phyloP scores from a whole-genome alignment of 345 rosid species.

The Limnanthes douglasii region DNA sequence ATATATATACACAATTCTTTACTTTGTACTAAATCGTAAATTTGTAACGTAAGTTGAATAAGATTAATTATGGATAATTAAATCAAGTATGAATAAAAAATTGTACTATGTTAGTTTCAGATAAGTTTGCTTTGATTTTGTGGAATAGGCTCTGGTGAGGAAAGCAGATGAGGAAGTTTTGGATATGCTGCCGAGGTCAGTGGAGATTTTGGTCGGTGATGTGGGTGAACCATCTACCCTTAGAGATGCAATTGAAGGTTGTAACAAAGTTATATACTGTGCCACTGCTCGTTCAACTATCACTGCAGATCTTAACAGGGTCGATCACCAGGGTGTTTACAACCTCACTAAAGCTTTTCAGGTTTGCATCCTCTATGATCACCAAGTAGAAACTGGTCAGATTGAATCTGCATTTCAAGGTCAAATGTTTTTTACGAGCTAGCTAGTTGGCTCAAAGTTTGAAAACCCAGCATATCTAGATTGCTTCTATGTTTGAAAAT shows the following conservation, averaged over 20 bases:
- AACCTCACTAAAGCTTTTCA: slow-evolving; percentile 84
- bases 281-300: slow-evolving; percentile 91
- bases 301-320: slow-evolving; percentile 77
- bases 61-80: no score
- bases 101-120: no score
- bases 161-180: slow-evolving; percentile 50
- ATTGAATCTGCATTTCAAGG: no score
- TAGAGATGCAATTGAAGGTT: slow-evolving; percentile 58
- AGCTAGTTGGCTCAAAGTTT: no score
- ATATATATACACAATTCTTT: no score
- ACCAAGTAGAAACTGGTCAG: no score
- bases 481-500: not conserved
- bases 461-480: not conserved
- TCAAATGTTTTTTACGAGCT: no score
- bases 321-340: slow-evolving; percentile 85
- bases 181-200: slow-evolving; percentile 80
- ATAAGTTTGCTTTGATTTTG: slow-evolving; percentile 2
- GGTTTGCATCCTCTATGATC: slow-evolving; percentile 15
- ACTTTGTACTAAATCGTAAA: no score
- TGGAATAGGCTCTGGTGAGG: slow-evolving; percentile 62
- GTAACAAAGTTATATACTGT: slow-evolving; percentile 82
- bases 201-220: slow-evolving; percentile 71
- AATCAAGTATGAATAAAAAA: no score
- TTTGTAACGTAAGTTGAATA: no score
- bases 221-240: slow-evolving; percentile 75